Evolutionary conservation across 2,329 filamentous ascomycete genomes (phyloP).

Genomic region (Aspergillus hiratsukae): DNA sequence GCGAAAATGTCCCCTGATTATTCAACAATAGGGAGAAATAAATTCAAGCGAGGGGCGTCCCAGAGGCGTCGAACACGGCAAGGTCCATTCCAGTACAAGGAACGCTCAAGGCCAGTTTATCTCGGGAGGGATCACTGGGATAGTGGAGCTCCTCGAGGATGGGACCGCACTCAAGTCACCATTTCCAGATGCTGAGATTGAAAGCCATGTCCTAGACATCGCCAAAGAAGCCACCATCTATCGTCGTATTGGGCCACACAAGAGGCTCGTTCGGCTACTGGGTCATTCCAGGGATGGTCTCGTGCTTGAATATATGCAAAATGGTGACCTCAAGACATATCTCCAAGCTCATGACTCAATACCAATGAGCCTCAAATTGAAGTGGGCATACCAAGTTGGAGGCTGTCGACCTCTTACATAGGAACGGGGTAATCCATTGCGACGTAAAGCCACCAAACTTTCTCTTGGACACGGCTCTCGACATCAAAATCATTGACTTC

Average conservation of each 20-base stretch:
- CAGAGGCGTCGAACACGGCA: too few relatives aligned
- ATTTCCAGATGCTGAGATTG: slow-evolving; percentile 7
- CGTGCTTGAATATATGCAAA: slow-evolving; percentile 13
- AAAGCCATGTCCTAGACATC: slow-evolving; percentile 12
- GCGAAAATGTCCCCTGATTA: too few relatives aligned
- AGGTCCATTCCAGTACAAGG: too few relatives aligned
- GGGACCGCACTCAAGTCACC: slow-evolving; percentile 13
- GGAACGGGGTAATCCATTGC: slow-evolving; percentile 36
- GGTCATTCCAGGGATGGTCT: slow-evolving; percentile 12
- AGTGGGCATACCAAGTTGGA: slow-evolving; percentile 32
- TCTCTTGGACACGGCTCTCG: slow-evolving; percentile 31
- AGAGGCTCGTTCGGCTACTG: slow-evolving; percentile 8
- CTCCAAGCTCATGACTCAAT: slow-evolving; percentile 11
- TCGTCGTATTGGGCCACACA: slow-evolving; percentile 6
- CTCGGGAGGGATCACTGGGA: slow-evolving; percentile 14
- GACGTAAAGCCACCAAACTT: slow-evolving; percentile 40
- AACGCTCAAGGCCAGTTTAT: slow-evolving; percentile 11
- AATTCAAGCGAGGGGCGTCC: too few relatives aligned
- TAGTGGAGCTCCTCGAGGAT: slow-evolving; percentile 15
- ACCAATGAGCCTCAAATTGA: slow-evolving; percentile 13
- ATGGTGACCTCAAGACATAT: slow-evolving; percentile 13
- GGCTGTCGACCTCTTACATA: slow-evolving; percentile 34
- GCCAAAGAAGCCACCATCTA: slow-evolving; percentile 15
- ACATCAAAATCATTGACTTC: slow-evolving; percentile 31
- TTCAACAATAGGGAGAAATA: too few relatives aligned